These are phyloP conservation scores for Herpotrichia juniperi DNA, from an alignment of 2,329 filamentous ascomycete genomes.

Conservation along the genomic window DNA sequence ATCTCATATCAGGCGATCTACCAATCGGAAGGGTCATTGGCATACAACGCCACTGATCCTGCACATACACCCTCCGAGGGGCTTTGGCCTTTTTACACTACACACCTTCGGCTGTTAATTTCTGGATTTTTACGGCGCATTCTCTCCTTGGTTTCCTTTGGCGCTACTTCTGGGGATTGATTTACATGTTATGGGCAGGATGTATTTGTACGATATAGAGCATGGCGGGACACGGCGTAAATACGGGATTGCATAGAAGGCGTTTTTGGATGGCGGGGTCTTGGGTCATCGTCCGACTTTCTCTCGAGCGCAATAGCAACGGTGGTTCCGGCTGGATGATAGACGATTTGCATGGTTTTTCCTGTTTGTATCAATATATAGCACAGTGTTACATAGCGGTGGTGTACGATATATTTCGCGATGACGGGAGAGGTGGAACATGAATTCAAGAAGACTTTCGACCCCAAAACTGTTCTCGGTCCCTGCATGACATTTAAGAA, in stretches of 20 bases:
- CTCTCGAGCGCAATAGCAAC: slow-evolving; percentile 7
- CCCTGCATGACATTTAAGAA: not conserved
- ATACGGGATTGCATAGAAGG: slow-evolving; percentile 9
- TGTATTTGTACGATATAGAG: slow-evolving; percentile 3
- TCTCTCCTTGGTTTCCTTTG: not conserved
- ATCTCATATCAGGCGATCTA: not conserved
- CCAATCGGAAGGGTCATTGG: not conserved
- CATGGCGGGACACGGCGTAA: not conserved
- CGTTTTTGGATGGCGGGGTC: slow-evolving; percentile 6
- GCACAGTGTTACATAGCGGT: not conserved
- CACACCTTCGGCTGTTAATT: not conserved
- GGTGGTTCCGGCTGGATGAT: slow-evolving; percentile 13
- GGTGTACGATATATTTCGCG: not conserved
- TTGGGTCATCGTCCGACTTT: slow-evolving; percentile 5
- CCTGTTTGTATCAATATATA: not conserved
- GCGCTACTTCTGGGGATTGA: not conserved
- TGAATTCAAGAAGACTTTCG: not conserved
- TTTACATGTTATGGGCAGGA: slow-evolving; percentile 5
- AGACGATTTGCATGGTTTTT: slow-evolving; percentile 5
- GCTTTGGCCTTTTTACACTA: not conserved
- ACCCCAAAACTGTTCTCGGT: not conserved
- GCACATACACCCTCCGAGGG: not conserved
- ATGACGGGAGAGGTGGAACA: not conserved
- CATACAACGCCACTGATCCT: not conserved
- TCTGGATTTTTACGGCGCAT: not conserved